Evolutionary conservation across 2,329 filamentous ascomycete species (phyloP).

Genomic region (Cladosporium sp.): DNA sequence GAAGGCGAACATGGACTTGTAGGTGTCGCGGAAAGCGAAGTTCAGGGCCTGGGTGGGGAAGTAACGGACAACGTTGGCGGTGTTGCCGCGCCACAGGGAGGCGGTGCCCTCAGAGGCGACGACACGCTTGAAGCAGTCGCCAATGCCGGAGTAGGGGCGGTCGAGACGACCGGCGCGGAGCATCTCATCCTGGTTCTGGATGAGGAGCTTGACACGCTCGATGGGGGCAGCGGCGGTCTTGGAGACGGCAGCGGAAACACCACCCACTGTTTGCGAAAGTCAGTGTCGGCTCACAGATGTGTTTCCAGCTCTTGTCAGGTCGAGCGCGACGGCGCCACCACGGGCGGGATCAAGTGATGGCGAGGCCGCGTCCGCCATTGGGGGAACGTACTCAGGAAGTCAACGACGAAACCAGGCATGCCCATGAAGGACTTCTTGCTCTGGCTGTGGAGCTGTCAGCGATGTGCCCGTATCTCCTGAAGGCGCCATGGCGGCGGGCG

Average conservation of each 20-base stretch:
- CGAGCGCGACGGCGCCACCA: conserved; percentile 7
- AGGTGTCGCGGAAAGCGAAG: conserved; percentile 99
- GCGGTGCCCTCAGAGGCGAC: conserved; percentile 84
- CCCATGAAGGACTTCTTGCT: conserved; percentile 21
- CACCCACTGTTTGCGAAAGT: conserved; percentile 70
- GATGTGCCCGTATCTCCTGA: neutral
- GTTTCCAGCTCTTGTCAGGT: conserved; percentile 27
- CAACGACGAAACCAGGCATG: conserved; percentile 73
- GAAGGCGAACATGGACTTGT: conserved; percentile 99
- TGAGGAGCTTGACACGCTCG: conserved; percentile 99
- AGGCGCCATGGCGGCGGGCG: neutral
- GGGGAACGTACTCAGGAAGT: conserved; percentile 89
- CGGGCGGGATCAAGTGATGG: neutral
- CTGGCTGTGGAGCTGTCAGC: conserved; percentile 11
- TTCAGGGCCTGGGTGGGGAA: conserved; percentile 99
- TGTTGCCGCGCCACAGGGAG: conserved; percentile 99
- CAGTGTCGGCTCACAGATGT: conserved; percentile 30
- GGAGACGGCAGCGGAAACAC: conserved; percentile 99
- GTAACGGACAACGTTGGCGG: conserved; percentile 99
- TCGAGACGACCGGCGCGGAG: conserved; percentile 96
- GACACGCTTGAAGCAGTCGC: conserved; percentile 93
- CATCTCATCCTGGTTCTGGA: conserved; percentile 99
- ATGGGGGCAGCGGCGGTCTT: conserved; percentile 99
- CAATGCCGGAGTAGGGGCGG: conserved; percentile 91
- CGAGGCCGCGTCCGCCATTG: neutral